Evolutionary conservation across 2,329 filamentous ascomycete genomes (phyloP).

Genomic region (Pezicula radicicola): DNA sequence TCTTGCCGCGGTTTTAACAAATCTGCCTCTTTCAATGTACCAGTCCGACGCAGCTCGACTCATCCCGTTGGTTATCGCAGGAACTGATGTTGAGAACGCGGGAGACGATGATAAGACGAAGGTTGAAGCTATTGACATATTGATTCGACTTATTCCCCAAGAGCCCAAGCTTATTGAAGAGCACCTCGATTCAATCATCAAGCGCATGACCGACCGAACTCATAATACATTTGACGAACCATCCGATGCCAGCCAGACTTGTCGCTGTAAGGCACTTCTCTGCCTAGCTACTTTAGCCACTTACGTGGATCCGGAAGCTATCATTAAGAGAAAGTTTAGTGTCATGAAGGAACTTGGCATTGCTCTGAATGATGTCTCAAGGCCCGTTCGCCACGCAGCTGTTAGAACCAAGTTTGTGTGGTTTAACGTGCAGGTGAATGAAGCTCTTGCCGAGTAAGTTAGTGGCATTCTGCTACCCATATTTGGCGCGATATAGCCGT

Average conservation of each 20-base stretch:
- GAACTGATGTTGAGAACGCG: constrained; percentile 16
- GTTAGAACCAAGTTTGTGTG: constrained; percentile 20
- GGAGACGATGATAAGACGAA: constrained; percentile 20
- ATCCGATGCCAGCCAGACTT: constrained; percentile 16
- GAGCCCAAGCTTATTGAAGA: constrained; percentile 13
- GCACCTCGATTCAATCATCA: constrained; percentile 24
- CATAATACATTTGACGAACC: constrained; percentile 25
- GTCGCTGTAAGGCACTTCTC: constrained; percentile 24
- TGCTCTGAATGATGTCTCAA: constrained; percentile 21
- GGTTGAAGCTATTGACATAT: constrained; percentile 14
- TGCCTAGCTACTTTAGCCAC: constrained; percentile 20
- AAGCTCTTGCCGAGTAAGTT: neutral
- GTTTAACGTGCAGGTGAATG: constrained; percentile 14
- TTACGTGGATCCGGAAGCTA: constrained; percentile 8
- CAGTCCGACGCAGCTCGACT: constrained; percentile 11
- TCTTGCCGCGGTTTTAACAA: constrained; percentile 21
- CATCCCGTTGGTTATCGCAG: constrained; percentile 21
- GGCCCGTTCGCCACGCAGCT: constrained; percentile 21
- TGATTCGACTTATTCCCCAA: constrained; percentile 15
- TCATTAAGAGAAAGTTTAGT: constrained; percentile 13
- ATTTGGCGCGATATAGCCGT: neutral
- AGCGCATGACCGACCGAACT: constrained; percentile 23
- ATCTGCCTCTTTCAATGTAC: constrained; percentile 16
- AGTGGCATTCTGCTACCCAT: neutral
- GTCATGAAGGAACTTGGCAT: constrained; percentile 21